Base-by-base conservation (phyloP, 2,329 filamentous ascomycete species). In the Ascomycota sp. region DNA sequence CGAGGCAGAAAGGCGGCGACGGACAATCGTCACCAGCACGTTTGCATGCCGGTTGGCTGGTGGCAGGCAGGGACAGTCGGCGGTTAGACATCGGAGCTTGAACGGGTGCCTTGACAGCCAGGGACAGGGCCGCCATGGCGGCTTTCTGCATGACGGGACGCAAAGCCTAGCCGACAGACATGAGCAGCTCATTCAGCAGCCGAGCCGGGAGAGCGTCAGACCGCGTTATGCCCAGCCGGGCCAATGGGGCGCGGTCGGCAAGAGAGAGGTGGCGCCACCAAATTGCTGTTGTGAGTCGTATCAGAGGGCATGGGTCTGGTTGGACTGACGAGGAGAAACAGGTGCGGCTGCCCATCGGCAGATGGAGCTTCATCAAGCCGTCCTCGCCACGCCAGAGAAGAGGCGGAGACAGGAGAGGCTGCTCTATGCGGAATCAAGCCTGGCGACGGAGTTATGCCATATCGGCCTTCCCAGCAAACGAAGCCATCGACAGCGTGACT, bases 31-130 rank as follows among this genome's bases (percentile, higher is more conserved):
- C 2, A 12, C 6, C 21, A 21, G 25, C 9, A 27, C 5, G 11
- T 26, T 12, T 34, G 29, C 27, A 12, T 16, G 29, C 27, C 25
- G 32, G 32, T 29, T 25, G 27, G 32, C 16, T 33, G 13, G 12
- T n/a, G 16, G 16, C 29, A 32, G 28, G 34, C 26, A 21, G 11
- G 26, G n/a, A 30, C 16, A 33, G 21, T 33, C 30, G 30, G 30
- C 30, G 34, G 36, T 37, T 37, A 35, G 36, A 35, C 28, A 27
- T 33, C 33, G 27, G 32, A 32, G 26, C 32, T 27, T 28, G 27
- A 25, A 16, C n/a, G 32, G 13, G n/a, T 9, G n/a, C 25, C 12
- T 37, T 37, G 30, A 32, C 33, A 33, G 33, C 25, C 30, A n/a
- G 32, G 31, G 16, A 30, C 36, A 25, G 35, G 29, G 16, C 16